These are phyloP conservation scores for Eucalyptus curtisii DNA, from an alignment of 345 rosid species.

Conservation along the genomic window DNA sequence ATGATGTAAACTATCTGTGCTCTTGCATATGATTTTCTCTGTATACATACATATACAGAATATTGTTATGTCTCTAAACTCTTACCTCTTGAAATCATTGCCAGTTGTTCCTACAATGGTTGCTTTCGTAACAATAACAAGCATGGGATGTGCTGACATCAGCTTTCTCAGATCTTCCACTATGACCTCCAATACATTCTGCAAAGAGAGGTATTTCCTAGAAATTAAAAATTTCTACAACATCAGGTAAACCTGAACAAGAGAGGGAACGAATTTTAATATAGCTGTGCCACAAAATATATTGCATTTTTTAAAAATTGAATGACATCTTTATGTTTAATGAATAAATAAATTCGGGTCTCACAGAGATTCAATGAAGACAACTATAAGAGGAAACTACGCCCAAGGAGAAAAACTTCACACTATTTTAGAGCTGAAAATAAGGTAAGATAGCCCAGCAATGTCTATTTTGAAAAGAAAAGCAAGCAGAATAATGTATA, in stretches of 20 bases:
- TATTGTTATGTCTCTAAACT: not conserved
- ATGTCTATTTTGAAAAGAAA: not conserved
- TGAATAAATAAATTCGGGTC: not conserved
- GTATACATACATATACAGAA: not conserved
- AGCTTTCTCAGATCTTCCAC: conserved; percentile 68
- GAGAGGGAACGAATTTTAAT: not conserved
- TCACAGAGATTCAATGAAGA: not conserved
- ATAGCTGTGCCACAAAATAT: not conserved
- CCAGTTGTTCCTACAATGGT: conserved; percentile 25
- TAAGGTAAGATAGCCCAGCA: not conserved
- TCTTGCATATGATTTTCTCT: not conserved
- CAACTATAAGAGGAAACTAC: not conserved
- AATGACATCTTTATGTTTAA: not conserved
- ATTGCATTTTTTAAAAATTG: not conserved
- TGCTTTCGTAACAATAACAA: conserved; percentile 54
- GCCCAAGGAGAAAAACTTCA: not conserved
- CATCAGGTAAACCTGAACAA: not conserved
- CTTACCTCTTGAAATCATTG: conserved; percentile 32
- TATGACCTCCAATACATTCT: conserved; percentile 36
- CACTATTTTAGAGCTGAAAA: not conserved
- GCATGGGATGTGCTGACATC: conserved; percentile 46
- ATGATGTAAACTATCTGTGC: not conserved
- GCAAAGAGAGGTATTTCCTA: conserved; percentile 64
- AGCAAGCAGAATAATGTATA: not conserved
- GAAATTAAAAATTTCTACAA: not conserved